phyloP scores from a whole-genome alignment of 1,139 yeast genomes.

The Geotrichum carabidarum region DNA sequence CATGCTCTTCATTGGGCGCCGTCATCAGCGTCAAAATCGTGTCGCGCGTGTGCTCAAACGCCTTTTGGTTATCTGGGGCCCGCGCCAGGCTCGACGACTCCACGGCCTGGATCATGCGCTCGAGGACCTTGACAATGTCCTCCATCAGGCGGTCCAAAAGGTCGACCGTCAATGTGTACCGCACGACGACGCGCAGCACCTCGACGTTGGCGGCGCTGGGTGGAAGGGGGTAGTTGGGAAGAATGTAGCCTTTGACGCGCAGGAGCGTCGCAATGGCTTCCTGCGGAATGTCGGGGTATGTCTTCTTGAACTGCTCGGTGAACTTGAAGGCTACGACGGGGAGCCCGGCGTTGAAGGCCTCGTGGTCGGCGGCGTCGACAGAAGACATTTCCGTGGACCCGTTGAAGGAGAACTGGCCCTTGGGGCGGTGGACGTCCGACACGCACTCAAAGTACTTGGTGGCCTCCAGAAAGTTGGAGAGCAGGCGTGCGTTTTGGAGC shows the following conservation, averaged over 20 bases:
- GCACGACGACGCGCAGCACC: slow-evolving; percentile 78
- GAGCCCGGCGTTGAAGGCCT: slow-evolving; percentile 61
- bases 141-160: slow-evolving; percentile 66
- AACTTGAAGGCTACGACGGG: slow-evolving; percentile 88
- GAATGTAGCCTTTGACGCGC: slow-evolving; percentile 78
- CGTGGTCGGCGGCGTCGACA: slow-evolving; percentile 29
- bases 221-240: slow-evolving; percentile 87
- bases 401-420: slow-evolving; percentile 32
- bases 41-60: not conserved
- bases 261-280: slow-evolving; percentile 64
- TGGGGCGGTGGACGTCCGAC: slow-evolving; percentile 67
- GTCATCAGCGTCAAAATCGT: slow-evolving; percentile 15
- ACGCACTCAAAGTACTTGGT: slow-evolving; percentile 67
- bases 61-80: not conserved
- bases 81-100: slow-evolving; percentile 19
- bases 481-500: slow-evolving; percentile 62
- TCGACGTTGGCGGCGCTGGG: slow-evolving; percentile 51
- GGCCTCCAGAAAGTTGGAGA: slow-evolving; percentile 60
- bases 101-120: slow-evolving; percentile 49
- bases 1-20: slow-evolving; percentile 15
- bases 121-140: slow-evolving; percentile 55
- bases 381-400: slow-evolving; percentile 17
- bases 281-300: slow-evolving; percentile 84
- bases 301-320: slow-evolving; percentile 50
- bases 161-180: slow-evolving; percentile 65